Evolutionary conservation across 148 eudicot genomes (phyloP).

Genomic region (Simmondsia chinensis): DNA sequence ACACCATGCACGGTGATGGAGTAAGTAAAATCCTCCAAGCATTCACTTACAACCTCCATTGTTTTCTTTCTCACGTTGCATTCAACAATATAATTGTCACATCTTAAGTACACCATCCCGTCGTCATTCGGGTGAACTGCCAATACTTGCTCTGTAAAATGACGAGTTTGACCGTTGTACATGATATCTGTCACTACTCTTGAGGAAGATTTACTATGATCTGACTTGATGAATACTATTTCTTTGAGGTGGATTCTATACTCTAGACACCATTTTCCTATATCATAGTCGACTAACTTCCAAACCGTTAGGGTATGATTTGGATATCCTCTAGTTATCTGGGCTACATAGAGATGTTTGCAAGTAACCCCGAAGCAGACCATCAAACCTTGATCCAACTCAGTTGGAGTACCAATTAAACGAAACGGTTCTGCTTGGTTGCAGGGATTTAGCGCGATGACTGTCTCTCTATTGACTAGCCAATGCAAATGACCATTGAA

Average conservation of each 20-base stretch:
- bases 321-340: conserved; percentile 7
- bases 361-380: conserved; percentile 13
- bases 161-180: not conserved
- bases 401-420: conserved; percentile 12
- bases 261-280: conserved; percentile 13
- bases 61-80: conserved; percentile 7
- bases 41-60: conserved; percentile 10
- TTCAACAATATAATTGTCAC: conserved; percentile 10
- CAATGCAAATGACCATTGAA: conserved; percentile 17
- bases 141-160: conserved; percentile 9
- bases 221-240: conserved; percentile 8
- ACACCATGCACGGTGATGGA: conserved; percentile 19
- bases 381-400: conserved; percentile 3
- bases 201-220: no score
- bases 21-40: conserved; percentile 10
- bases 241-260: conserved; percentile 9
- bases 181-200: no score
- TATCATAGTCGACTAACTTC: conserved; percentile 12
- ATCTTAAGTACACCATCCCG: conserved; percentile 14
- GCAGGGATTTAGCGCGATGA: conserved; percentile 12
- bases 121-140: conserved; percentile 13
- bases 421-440: no score
- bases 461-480: conserved; percentile 11
- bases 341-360: conserved; percentile 12
- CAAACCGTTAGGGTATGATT: conserved; percentile 8